A percentile compares a stretch with the other conserved stretches of the same genome.
Conservation (phyloP, 2,329 filamentous ascomycete genomes). For the Colletotrichum graminicola region DNA sequence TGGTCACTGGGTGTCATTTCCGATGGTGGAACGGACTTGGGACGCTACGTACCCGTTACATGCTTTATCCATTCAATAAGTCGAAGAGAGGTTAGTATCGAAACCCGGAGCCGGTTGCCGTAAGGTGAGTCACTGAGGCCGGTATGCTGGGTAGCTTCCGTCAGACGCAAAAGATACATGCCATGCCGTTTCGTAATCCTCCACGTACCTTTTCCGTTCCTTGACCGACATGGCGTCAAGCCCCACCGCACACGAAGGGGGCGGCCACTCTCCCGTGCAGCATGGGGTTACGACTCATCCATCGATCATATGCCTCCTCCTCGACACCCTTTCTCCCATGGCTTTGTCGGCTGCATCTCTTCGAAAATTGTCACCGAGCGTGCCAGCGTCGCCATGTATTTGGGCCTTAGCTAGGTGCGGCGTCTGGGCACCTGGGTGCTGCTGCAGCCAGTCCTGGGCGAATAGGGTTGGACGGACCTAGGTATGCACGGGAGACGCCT, state of each 20-base stretch:
- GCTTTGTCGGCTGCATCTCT: not conserved
- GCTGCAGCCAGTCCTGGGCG: slow-evolving; percentile 2
- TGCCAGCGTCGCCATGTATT: not conserved
- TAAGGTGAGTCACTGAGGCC: slow-evolving; percentile 27
- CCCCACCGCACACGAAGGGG: slow-evolving; percentile 6
- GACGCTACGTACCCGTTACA: slow-evolving; percentile 5
- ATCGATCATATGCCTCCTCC: slow-evolving; percentile 27
- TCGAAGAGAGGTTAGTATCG: slow-evolving; percentile 4
- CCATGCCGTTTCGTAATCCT: slow-evolving; percentile 40
- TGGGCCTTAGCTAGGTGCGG: slow-evolving; percentile 13
- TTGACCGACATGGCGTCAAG: slow-evolving; percentile 9
- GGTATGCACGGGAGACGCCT: slow-evolving; percentile 15
- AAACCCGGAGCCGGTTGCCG: not conserved
- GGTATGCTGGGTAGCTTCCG: slow-evolving; percentile 10
- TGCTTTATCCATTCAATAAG: not conserved
- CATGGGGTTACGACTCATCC: slow-evolving; percentile 31
- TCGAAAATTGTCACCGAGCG: not conserved
- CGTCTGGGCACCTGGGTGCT: slow-evolving; percentile 2
- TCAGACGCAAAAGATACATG: slow-evolving; percentile 14
- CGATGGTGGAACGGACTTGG: slow-evolving; percentile 7
- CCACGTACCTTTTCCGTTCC: slow-evolving; percentile 20
- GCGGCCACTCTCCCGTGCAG: not conserved
- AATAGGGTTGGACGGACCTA: not conserved
- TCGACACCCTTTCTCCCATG: slow-evolving; percentile 15
- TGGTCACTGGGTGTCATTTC: not conserved